Evolutionary conservation across 305 asterid genomes (phyloP).

Genomic region (Ilex paraguariensis): DNA sequence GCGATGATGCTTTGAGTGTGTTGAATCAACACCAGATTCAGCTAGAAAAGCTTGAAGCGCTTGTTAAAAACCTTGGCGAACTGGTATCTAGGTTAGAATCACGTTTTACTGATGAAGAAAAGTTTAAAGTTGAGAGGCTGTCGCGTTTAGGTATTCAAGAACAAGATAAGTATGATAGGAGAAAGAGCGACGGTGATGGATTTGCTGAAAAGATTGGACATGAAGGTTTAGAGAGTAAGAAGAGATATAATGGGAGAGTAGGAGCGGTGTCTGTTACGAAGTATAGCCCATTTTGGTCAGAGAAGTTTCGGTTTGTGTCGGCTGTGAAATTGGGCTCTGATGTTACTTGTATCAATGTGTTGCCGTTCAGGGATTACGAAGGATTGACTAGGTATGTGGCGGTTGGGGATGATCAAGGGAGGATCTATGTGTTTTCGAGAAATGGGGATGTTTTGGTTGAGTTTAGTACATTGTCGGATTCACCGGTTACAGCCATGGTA

Average conservation of each 20-base stretch:
- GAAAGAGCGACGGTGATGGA: slow-evolving; percentile 4
- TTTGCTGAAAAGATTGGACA: slow-evolving; percentile 13
- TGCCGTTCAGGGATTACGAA: slow-evolving; percentile 75
- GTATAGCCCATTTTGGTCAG: slow-evolving; percentile 80
- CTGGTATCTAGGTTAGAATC: slow-evolving; percentile 66
- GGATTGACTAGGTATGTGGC: slow-evolving; percentile 72
- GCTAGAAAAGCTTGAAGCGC: slow-evolving; percentile 59
- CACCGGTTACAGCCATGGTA: slow-evolving; percentile 49
- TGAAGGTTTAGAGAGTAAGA: slow-evolving; percentile 6
- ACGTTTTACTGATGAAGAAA: slow-evolving; percentile 30
- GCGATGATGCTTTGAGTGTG: slow-evolving; percentile 22
- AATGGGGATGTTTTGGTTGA: slow-evolving; percentile 66
- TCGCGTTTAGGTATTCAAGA: slow-evolving; percentile 6
- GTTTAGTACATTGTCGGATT: slow-evolving; percentile 35
- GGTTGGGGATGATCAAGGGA: slow-evolving; percentile 79
- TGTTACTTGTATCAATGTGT: slow-evolving; percentile 60
- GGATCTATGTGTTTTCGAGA: slow-evolving; percentile 48
- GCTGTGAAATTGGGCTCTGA: slow-evolving; percentile 73
- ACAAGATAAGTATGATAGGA: not conserved
- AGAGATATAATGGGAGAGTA: slow-evolving; percentile 16
- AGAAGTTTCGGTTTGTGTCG: slow-evolving; percentile 76
- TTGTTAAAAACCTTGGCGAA: slow-evolving; percentile 54
- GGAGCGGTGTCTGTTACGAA: slow-evolving; percentile 46
- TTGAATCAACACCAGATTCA: slow-evolving; percentile 40
- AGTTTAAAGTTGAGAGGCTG: too few species aligned